Evolutionary conservation across 495 filamentous ascomycete genomes (phyloP).

Genomic region (Chaetomium tenue): DNA sequence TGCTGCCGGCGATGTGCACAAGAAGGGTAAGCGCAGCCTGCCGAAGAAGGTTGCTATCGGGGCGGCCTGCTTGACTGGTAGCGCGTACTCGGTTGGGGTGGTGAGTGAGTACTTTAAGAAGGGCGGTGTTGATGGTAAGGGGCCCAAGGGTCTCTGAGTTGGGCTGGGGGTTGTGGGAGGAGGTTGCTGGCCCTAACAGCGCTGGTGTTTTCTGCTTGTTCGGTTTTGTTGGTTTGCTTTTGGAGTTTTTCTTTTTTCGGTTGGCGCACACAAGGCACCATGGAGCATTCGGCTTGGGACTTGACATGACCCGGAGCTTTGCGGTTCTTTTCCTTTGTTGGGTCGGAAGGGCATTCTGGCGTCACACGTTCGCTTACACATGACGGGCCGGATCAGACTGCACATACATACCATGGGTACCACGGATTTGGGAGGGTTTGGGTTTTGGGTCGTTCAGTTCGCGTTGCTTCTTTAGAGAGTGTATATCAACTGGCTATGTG

Average conservation of each 20-base stretch:
- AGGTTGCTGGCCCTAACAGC: background rate
- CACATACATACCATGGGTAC: background rate
- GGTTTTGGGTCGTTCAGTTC: constrained; percentile 1
- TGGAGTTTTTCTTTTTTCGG: constrained; percentile 8
- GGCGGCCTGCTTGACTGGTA: constrained; percentile 57
- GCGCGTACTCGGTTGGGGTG: constrained; percentile 67
- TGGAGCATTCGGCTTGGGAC: constrained; percentile 6
- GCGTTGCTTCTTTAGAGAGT: constrained; percentile 15
- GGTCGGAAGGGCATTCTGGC: constrained; percentile 4
- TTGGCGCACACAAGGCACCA: constrained; percentile 7
- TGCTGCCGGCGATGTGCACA: constrained; percentile 27
- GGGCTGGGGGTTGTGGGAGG: background rate
- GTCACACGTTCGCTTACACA: constrained; percentile 8
- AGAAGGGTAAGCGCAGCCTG: constrained; percentile 38
- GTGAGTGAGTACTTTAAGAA: constrained; percentile 64
- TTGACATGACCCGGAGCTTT: background rate
- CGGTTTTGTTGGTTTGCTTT: constrained; percentile 4
- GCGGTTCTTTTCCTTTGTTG: background rate
- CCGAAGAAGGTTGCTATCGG: constrained; percentile 55
- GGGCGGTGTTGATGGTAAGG: constrained; percentile 54
- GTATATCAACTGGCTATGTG: background rate
- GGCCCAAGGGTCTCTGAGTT: constrained; percentile 51
- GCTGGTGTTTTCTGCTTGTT: background rate
- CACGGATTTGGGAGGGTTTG: constrained; percentile 3
- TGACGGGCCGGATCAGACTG: constrained; percentile 8